Percentiles rank a stretch among this genome's conserved stretches.
These are phyloP conservation scores for Zhuliangozyma blackwelliae DNA, from an alignment of 1,139 yeast genomes.

Conservation along the genomic window DNA sequence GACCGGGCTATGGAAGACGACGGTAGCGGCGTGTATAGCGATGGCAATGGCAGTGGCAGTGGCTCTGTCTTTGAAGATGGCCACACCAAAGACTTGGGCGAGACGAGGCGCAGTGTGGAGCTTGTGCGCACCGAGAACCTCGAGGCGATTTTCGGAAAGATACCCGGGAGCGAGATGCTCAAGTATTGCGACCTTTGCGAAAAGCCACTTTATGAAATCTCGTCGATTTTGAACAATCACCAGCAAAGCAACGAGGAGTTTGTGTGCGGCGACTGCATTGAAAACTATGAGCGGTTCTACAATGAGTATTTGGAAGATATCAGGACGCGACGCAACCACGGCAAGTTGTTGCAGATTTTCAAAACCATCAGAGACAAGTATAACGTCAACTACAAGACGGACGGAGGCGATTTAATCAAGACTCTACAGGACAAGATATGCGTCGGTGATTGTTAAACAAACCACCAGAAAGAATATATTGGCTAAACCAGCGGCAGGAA, in stretches of 20 bases:
- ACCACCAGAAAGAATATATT: too few relatives aligned
- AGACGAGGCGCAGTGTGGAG: not conserved
- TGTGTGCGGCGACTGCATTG: slow-evolving; percentile 63
- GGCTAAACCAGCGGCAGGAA: too few relatives aligned
- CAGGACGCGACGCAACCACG: not conserved
- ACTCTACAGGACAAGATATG: too few relatives aligned
- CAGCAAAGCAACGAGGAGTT: slow-evolving; percentile 40
- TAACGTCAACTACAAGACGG: not conserved
- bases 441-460: too few relatives aligned
- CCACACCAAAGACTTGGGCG: not conserved
- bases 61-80: too few relatives aligned
- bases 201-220: slow-evolving; percentile 60
- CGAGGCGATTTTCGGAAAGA: slow-evolving; percentile 38
- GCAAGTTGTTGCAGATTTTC: slow-evolving; percentile 4
- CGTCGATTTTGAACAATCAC: slow-evolving; percentile 25
- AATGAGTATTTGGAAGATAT: slow-evolving; percentile 21
- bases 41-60: not conserved
- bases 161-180: slow-evolving; percentile 39
- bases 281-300: slow-evolving; percentile 50
- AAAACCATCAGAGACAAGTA: slow-evolving; percentile 5
- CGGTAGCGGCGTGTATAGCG: not conserved
- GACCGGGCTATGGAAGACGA: not conserved
- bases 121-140: slow-evolving; percentile 19
- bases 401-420: not conserved
- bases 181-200: slow-evolving; percentile 65